Conservation (phyloP, 139 green algal species). For the Eudorina sp. region DNA sequence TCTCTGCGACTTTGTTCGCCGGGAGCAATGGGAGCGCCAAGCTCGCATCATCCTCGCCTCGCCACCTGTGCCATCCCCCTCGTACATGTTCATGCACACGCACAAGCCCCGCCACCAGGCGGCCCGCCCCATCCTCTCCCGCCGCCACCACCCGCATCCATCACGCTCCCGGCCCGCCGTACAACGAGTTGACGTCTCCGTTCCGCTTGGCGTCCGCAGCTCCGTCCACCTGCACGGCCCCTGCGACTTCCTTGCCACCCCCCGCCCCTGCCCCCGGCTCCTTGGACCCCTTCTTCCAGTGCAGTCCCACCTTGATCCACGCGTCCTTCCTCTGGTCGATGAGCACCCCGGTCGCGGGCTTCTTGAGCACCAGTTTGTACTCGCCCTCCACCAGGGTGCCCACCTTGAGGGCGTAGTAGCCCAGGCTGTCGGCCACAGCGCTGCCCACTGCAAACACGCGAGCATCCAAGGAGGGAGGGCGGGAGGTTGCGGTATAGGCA, state of each 20-base stretch:
- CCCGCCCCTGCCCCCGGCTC: background rate
- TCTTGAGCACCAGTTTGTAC: background rate
- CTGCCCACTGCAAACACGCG: background rate
- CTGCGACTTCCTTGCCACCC: too few species aligned
- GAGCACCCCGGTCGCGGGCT: background rate
- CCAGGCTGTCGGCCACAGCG: constrained; percentile 13
- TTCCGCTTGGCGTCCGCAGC: too few species aligned
- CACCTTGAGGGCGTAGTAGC: constrained; percentile 30
- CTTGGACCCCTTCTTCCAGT: background rate
- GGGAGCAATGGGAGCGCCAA: too few species aligned
- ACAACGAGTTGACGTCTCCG: background rate
- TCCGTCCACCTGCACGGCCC: too few species aligned
- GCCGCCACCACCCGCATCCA: too few species aligned
- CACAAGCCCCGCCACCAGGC: background rate
- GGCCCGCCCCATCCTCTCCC: background rate
- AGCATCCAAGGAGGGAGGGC: background rate
- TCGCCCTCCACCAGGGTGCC: constrained; percentile 8
- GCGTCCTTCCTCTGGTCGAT: background rate
- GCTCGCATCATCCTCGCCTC: too few species aligned
- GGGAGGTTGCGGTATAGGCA: background rate
- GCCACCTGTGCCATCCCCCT: background rate
- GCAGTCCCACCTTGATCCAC: constrained; percentile 33
- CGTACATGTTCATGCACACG: background rate
- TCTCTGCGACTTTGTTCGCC: too few species aligned
- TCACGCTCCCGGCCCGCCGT: background rate